Base-by-base conservation (phyloP, 768 basidiomycete genomes). In the Melanogaster broomeanus region DNA sequence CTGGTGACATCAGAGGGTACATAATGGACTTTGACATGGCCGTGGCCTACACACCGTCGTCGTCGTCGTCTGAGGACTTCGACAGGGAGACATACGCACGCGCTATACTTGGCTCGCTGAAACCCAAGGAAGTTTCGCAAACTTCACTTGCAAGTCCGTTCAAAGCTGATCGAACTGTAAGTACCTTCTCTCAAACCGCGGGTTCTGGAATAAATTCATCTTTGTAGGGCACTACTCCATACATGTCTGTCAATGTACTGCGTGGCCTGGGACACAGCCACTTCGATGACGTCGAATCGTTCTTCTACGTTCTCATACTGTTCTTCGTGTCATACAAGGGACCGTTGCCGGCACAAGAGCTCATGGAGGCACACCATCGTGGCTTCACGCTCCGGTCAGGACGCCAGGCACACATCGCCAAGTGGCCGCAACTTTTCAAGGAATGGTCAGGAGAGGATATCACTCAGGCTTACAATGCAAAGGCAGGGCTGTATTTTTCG, bases 251-350 rank as follows among this genome's bases (percentile, higher is more conserved):
- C 11, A 7, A 16, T 2, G 43, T 45, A 2, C 21, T 35, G 12
- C 7, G 4, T 0, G 19, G 33, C n/a, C 1, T 5, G 12, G 16
- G 8, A 19, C 33, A 37, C 21, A 9, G 12, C 2, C 34, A 37
- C 22, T 48, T 37, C 31, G 46, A 35, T 18, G 31, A 37, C 31
- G 11, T 35, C 15, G 35, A 48, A 38, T 25, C 34, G 11, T 37
- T 48, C 35, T 24, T 48, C 21, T 48, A 48, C 25, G 46, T 48
- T n/a, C 33, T 48, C 13, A 6, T 48, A 7, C n/a, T 48, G 7
- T 48, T 38, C 46, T 37, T 48, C 16, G 1, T 47, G 11, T 34
- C 46, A 34, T 47, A 47, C 34, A 6, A 11, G 0, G 30, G 33
- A 7, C 46, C 46, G 6, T 11, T 47, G 25, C 4, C 15, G n/a